A percentile compares a stretch with the other conserved stretches of the same genome.
These are phyloP conservation scores for Antrodiella citrinella DNA, from an alignment of 768 basidiomycete species.

Conservation along the genomic window DNA sequence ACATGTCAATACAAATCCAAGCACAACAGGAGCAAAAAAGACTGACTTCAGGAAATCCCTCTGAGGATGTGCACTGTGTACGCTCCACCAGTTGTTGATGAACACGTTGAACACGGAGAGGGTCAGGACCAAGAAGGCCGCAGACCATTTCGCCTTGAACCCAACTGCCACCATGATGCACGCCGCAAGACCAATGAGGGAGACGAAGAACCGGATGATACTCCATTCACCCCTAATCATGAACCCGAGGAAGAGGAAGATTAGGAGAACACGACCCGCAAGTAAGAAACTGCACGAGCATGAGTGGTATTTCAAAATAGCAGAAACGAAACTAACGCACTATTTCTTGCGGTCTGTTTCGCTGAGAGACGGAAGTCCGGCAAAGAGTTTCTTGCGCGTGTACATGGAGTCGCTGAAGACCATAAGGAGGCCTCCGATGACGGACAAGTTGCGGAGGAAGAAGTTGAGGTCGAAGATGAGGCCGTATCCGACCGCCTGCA, in stretches of 20 bases:
- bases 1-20: conserved; percentile 17
- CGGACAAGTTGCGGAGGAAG: conserved; percentile 97
- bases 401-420: conserved; percentile 96
- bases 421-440: conserved; percentile 98
- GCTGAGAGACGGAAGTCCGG: conserved; percentile 81
- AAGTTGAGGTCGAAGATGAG: conserved; percentile 99
- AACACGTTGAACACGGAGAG: conserved; percentile 95
- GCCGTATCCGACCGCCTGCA: conserved; percentile 97
- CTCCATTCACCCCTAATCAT: conserved; percentile 91
- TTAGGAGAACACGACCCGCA: conserved; percentile 91
- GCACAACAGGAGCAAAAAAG: neutral
- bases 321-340: conserved; percentile 31
- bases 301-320: neutral
- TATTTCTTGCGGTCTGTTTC: conserved; percentile 99
- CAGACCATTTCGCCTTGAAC: conserved; percentile 99
- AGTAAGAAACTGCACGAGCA: conserved; percentile 73
- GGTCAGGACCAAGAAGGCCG: conserved; percentile 87
- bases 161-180: conserved; percentile 96
- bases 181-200: conserved; percentile 82
- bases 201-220: conserved; percentile 78
- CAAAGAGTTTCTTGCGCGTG: conserved; percentile 80
- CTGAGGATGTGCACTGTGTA: conserved; percentile 87
- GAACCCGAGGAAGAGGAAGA: conserved; percentile 99
- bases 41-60: conserved; percentile 95
- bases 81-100: conserved; percentile 98